A percentile compares a stretch with the other conserved stretches of the same genome.
These are phyloP conservation scores for Acanthamoeba lenticulata DNA, from an alignment of 208 protist species.

Conservation along the genomic window DNA sequence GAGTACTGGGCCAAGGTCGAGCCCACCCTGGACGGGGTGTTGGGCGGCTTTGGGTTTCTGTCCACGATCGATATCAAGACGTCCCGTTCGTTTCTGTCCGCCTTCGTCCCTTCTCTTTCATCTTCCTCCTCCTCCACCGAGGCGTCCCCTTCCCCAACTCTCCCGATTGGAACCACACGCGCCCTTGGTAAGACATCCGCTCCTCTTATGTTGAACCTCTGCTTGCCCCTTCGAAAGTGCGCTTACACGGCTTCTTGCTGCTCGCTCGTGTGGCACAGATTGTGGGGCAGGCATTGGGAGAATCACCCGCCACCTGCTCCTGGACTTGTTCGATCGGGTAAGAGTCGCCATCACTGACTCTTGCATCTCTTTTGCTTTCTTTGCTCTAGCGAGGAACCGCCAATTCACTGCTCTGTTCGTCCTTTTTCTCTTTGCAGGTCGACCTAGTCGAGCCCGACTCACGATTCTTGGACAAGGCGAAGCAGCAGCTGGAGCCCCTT, in stretches of 20 bases:
- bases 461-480: conserved; percentile 78
- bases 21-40: conserved; percentile 44
- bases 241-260: neutral
- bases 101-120: neutral
- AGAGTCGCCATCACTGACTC: too few relatives aligned
- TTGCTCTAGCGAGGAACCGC: too few relatives aligned
- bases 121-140: neutral
- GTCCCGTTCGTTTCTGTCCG: conserved; percentile 20
- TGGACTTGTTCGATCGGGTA: conserved; percentile 74
- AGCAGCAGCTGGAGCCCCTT: neutral
- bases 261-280: conserved; percentile 59
- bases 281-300: conserved; percentile 84
- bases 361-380: too few relatives aligned
- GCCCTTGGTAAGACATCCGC: neutral
- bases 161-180: neutral
- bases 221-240: neutral
- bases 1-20: conserved; percentile 45
- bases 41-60: conserved; percentile 54
- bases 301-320: conserved; percentile 72
- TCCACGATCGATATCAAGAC: conserved; percentile 57
- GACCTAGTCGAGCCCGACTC: conserved; percentile 80
- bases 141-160: neutral
- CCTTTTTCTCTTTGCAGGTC: too few relatives aligned
- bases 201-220: neutral
- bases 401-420: too few relatives aligned